Base-by-base conservation (phyloP, 495 filamentous ascomycete species). In the Thermochaetoides thermophila region DNA sequence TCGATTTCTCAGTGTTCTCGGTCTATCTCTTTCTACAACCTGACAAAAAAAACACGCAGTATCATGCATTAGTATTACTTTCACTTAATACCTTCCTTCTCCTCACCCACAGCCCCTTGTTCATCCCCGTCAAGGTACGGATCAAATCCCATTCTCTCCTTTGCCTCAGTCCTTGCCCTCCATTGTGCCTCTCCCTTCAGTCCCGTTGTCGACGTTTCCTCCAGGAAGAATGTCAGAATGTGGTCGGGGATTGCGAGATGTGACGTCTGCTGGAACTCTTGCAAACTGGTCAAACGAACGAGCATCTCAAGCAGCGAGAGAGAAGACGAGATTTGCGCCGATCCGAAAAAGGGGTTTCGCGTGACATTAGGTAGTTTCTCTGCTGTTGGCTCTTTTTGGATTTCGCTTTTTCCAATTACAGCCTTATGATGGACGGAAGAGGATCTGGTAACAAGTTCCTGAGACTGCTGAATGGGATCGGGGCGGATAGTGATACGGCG, bases 161-260 rank as follows among this genome's bases (percentile, higher is more conserved):
- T 64, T 16, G 87, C 80, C 42, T 86, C 78, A 7, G 68, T 63
- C 29, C 84, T 64, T n/a, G 81, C 60, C 7, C 66, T 66, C 39
- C 72, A 74, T 18, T 82, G 78, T 11, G 73, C 70, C 31, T 86
- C 74, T 7, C 73, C 71, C 37, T 80, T 71, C 19, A 73, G 64
- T 0, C 78, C 82, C 13, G 80, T 83, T 4, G 78, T 81, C 27
- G 73, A 71, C 5, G 50, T 79, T 49, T 93, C 84, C 40, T 81
- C 74, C 22, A 99, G 69, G 64, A 96, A 99, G 63, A 96, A 94
- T 36, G 76, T 85, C 11, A 96, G 65, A 6, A 94, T 69, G 51
- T 99, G 84, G 49, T 99, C 91, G n/a, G 78, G 82, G 45, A 95
- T 91, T 21, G 84, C 69, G 19, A 96, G 71, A 44, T 99, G 91